A percentile compares a stretch with the other conserved stretches of the same genome.
Evolutionary conservation across 352 stramenopile species (phyloP).

Genomic region (Pythium coloratum): DNA sequence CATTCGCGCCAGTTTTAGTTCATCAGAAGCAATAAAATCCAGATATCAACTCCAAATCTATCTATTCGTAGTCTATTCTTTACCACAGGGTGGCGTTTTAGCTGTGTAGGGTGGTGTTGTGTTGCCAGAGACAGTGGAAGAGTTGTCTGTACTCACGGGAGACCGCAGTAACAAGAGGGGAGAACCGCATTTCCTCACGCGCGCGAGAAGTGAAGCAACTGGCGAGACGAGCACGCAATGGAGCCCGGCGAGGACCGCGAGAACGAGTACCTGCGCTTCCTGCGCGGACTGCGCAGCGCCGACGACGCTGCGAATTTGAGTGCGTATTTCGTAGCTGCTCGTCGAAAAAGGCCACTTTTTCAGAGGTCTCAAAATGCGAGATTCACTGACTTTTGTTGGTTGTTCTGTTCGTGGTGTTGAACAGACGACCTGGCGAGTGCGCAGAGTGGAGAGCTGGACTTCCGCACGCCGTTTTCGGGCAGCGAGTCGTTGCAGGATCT

Average conservation of each 20-base stretch:
- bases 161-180: not conserved
- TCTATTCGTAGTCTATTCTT: not conserved
- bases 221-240: constrained; percentile 11
- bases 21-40: not conserved
- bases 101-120: not conserved
- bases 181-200: not conserved
- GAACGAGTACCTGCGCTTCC: constrained; percentile 80
- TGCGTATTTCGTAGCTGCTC: constrained; percentile 5
- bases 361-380: not conserved
- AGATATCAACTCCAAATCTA: not conserved
- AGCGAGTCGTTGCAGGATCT: constrained; percentile 61
- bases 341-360: not conserved
- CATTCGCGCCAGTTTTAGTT: not conserved
- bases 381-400: constrained; percentile 2
- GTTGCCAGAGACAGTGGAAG: not conserved
- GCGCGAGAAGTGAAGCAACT: not conserved
- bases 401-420: not conserved
- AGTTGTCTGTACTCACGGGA: not conserved
- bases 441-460: constrained; percentile 69
- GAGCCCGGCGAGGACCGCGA: constrained; percentile 34
- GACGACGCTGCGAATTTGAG: constrained; percentile 43
- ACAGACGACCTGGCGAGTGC: constrained; percentile 56
- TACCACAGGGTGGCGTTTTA: not conserved
- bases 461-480: constrained; percentile 66
- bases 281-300: constrained; percentile 55